Conservation (phyloP, 2,329 filamentous ascomycete genomes). For the Moelleriella libera region DNA sequence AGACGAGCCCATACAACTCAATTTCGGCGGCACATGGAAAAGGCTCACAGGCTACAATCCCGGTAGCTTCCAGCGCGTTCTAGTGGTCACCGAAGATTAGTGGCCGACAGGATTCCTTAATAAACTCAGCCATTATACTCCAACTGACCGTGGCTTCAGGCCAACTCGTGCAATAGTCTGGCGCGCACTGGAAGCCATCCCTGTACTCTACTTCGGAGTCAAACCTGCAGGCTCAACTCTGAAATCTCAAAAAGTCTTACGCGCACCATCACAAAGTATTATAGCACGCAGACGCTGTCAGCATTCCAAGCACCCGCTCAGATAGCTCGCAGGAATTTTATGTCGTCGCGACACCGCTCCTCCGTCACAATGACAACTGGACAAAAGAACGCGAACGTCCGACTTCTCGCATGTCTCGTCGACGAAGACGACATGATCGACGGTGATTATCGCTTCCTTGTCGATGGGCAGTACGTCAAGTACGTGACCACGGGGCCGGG, state of each 20-base stretch:
- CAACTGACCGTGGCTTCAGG: no score
- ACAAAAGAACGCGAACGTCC: slow-evolving; percentile 9
- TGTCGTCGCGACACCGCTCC: neutral
- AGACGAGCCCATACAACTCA: no score
- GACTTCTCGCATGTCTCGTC: slow-evolving; percentile 12
- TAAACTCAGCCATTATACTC: no score
- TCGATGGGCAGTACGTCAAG: slow-evolving; percentile 11
- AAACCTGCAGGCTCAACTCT: no score
- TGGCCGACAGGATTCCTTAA: no score
- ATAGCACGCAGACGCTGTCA: neutral
- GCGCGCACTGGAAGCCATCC: no score
- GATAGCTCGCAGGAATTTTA: neutral
- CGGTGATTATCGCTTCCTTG: slow-evolving; percentile 10
- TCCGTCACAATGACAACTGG: neutral
- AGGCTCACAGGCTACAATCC: neutral
- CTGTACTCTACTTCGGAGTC: no score
- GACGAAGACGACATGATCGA: slow-evolving; percentile 9
- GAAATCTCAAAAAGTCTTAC: no score
- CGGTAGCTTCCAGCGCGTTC: neutral
- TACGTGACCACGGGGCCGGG: slow-evolving; percentile 12
- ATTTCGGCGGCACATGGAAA: neutral
- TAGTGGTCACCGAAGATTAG: neutral
- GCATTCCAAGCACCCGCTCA: neutral
- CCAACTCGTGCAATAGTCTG: no score
- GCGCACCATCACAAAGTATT: no score